A percentile compares a stretch with the other conserved stretches of the same genome.
phyloP scores from a whole-genome alignment of 2,329 filamentous ascomycete genomes.

The Microcyclosporella mali region DNA sequence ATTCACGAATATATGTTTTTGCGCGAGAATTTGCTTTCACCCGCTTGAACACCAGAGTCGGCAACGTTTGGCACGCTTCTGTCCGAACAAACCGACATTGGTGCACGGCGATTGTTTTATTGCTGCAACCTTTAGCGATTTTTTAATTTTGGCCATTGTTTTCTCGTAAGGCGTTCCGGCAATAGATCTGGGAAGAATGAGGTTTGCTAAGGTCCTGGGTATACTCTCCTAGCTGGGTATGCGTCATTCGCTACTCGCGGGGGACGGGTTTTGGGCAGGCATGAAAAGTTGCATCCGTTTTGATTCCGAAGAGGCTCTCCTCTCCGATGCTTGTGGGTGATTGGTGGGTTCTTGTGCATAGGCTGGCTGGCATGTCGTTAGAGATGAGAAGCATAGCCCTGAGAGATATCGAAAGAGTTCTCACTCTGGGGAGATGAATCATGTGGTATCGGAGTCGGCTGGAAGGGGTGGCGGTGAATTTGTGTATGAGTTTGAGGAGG shows the following conservation, averaged over 20 bases:
- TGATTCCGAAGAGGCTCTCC: neutral
- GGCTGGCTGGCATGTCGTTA: neutral
- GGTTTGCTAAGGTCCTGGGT: slow-evolving; percentile 1
- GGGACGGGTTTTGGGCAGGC: neutral
- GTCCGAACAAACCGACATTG: neutral
- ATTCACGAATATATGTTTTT: slow-evolving; percentile 19
- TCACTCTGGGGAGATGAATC: neutral
- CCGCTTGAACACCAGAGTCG: neutral
- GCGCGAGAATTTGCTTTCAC: slow-evolving; percentile 6
- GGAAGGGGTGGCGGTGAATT: neutral
- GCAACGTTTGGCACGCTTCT: too few relatives aligned
- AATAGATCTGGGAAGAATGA: slow-evolving; percentile 9
- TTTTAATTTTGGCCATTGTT: slow-evolving; percentile 1
- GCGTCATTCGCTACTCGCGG: slow-evolving; percentile 2
- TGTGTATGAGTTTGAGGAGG: neutral
- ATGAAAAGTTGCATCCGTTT: slow-evolving; percentile 1
- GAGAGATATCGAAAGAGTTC: too few relatives aligned
- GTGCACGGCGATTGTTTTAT: slow-evolving; percentile 11
- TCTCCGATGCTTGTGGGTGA: neutral
- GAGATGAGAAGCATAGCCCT: neutral
- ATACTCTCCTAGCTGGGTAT: slow-evolving; percentile 5
- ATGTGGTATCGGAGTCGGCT: slow-evolving; percentile 1
- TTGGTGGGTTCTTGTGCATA: neutral
- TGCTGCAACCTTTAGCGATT: slow-evolving; percentile 22
- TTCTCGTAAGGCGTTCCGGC: slow-evolving; percentile 16